Conservation (phyloP, 345 rosid genomes). For the Hevea brasiliensis region DNA sequence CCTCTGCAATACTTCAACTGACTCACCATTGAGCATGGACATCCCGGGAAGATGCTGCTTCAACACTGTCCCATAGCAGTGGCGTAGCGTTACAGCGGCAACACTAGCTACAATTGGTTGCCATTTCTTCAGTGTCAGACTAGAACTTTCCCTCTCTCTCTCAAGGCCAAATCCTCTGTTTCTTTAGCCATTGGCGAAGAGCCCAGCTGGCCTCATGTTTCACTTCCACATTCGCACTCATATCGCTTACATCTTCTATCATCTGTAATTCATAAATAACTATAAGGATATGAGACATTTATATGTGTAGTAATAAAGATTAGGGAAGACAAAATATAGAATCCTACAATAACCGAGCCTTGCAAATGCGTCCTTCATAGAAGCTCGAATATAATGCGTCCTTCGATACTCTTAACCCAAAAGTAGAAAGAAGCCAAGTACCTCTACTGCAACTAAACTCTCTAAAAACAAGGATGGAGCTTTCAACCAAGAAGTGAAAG, state of each 20-base stretch:
- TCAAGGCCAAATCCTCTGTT: slow-evolving; percentile 70
- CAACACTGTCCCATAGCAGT: slow-evolving; percentile 65
- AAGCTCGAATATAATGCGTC: slow-evolving; percentile 69
- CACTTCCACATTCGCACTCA: slow-evolving; percentile 34
- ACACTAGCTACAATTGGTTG: slow-evolving; percentile 58
- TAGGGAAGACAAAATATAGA: too few relatives aligned
- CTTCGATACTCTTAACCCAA: too few relatives aligned
- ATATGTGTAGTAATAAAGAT: too few relatives aligned
- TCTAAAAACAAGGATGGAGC: too few relatives aligned
- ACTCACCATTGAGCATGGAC: slow-evolving; percentile 45
- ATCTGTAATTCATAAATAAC: slow-evolving; percentile 47
- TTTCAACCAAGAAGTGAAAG: too few relatives aligned
- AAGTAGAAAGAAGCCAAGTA: too few relatives aligned
- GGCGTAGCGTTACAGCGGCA: slow-evolving; percentile 69
- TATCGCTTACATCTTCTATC: slow-evolving; percentile 50
- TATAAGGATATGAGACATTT: background rate
- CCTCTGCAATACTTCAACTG: slow-evolving; percentile 62
- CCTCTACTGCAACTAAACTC: too few relatives aligned
- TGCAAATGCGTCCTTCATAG: slow-evolving; percentile 64
- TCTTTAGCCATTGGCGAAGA: slow-evolving; percentile 65
- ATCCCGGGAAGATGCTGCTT: slow-evolving; percentile 66
- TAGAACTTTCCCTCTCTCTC: slow-evolving; percentile 73
- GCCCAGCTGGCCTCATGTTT: slow-evolving; percentile 56
- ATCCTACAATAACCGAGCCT: slow-evolving; percentile 62
- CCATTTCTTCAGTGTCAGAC: slow-evolving; percentile 79